A percentile compares a stretch with the other conserved stretches of the same genome.
These are phyloP conservation scores for Gymnopilus junonius DNA, from an alignment of 768 basidiomycete species.

Conservation along the genomic window DNA sequence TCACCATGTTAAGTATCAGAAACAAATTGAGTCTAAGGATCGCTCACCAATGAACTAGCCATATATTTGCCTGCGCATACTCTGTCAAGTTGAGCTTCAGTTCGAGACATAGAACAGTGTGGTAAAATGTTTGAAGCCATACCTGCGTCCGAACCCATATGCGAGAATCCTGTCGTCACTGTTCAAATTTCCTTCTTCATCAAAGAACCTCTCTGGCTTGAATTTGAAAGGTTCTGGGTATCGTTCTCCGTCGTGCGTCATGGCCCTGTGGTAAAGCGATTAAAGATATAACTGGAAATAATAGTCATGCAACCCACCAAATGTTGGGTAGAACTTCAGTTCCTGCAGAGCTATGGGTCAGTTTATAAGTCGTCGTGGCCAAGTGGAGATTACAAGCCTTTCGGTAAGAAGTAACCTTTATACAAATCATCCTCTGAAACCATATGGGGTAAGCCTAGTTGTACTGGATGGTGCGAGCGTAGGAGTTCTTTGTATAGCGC, in stretches of 20 bases:
- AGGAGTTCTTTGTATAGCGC: too few species aligned
- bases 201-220: conserved; percentile 33
- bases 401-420: too few species aligned
- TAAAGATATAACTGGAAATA: not conserved
- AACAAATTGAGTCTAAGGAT: not conserved
- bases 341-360: not conserved
- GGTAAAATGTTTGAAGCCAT: not conserved
- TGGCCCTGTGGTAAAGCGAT: conserved; percentile 17
- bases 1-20: not conserved
- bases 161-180: conserved; percentile 10
- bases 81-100: not conserved
- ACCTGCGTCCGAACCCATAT: conserved; percentile 26
- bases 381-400: too few species aligned
- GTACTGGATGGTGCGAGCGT: too few species aligned
- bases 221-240: conserved; percentile 30
- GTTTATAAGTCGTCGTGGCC: too few species aligned
- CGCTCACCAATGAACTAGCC: conserved; percentile 17
- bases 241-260: conserved; percentile 27
- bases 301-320: not conserved
- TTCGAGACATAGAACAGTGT: not conserved
- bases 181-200: conserved; percentile 7
- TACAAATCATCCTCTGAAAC: too few species aligned
- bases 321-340: not conserved
- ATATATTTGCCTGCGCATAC: conserved; percentile 16
- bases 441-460: too few species aligned